These are phyloP conservation scores for Fusarium nisikadoi DNA, from an alignment of 2,329 filamentous ascomycete species.

Conservation along the genomic window DNA sequence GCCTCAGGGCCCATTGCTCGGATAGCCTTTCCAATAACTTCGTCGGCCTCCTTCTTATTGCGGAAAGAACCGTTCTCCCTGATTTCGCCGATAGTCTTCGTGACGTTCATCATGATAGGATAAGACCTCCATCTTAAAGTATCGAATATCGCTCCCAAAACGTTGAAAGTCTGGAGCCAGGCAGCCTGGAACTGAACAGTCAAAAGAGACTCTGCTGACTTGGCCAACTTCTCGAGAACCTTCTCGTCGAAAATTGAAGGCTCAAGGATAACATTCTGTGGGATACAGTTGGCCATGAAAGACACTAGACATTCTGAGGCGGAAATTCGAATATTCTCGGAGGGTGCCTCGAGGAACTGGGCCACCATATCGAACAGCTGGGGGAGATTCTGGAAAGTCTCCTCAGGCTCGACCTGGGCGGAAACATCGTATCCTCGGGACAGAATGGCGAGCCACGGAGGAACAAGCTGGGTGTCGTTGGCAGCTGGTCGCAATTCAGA, in stretches of 20 bases:
- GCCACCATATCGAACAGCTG: slow-evolving; percentile 84
- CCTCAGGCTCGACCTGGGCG: slow-evolving; percentile 85
- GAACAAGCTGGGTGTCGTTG: slow-evolving; percentile 93
- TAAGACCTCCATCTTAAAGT: slow-evolving; percentile 84
- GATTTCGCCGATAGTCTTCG: slow-evolving; percentile 85
- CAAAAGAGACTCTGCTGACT: slow-evolving; percentile 77
- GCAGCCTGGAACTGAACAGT: slow-evolving; percentile 93
- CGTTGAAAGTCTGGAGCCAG: slow-evolving; percentile 94
- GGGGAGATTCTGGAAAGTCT: slow-evolving; percentile 91
- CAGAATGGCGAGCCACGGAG: slow-evolving; percentile 95
- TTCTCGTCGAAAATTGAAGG: slow-evolving; percentile 95
- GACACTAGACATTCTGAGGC: slow-evolving; percentile 95
- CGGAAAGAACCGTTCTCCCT: slow-evolving; percentile 88
- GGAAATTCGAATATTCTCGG: slow-evolving; percentile 92
- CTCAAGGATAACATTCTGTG: slow-evolving; percentile 82
- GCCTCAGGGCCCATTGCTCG: slow-evolving; percentile 89
- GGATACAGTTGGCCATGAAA: slow-evolving; percentile 90
- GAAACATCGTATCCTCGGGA: slow-evolving; percentile 95
- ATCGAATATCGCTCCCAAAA: slow-evolving; percentile 88
- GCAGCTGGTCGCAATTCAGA: slow-evolving; percentile 89
- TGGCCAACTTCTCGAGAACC: slow-evolving; percentile 82
- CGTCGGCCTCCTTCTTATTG: slow-evolving; percentile 94
- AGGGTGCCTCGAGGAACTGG: slow-evolving; percentile 84
- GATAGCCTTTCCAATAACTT: slow-evolving; percentile 87
- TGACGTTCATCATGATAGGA: slow-evolving; percentile 79